phyloP scores from a whole-genome alignment of 768 basidiomycete species.

The Leccinum barrowsii region DNA sequence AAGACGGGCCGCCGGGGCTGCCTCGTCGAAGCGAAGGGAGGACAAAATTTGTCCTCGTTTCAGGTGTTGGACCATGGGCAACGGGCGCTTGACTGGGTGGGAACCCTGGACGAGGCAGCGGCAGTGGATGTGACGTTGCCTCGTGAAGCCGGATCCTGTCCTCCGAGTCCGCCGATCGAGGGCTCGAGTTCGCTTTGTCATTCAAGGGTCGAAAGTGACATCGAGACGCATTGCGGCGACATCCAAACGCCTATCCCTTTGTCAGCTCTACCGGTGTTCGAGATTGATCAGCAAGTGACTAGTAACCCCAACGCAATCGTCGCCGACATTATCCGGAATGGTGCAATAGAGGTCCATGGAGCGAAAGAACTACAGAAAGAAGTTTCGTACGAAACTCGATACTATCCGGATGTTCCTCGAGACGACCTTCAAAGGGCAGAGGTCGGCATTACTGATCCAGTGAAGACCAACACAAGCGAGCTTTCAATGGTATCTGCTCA shows the following conservation, averaged over 20 bases:
- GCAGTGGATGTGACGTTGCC: background rate
- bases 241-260: background rate
- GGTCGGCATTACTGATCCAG: background rate
- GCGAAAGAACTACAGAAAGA: background rate
- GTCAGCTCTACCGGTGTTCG: background rate
- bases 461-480: background rate
- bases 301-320: background rate
- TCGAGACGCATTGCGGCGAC: background rate
- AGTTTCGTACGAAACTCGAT: background rate
- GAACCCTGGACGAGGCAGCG: background rate
- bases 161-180: background rate
- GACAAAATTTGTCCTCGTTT: background rate
- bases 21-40: background rate
- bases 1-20: background rate
- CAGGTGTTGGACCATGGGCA: background rate
- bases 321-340: background rate
- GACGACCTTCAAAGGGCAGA: background rate
- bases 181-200: background rate
- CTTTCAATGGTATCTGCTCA: background rate
- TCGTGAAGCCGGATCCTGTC: background rate
- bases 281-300: background rate
- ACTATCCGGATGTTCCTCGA: background rate
- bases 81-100: background rate
- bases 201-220: background rate
- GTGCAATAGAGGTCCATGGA: background rate